phyloP scores from a whole-genome alignment of 176 grass and related monocot genomes.

The Puccinellia tenuiflora region DNA sequence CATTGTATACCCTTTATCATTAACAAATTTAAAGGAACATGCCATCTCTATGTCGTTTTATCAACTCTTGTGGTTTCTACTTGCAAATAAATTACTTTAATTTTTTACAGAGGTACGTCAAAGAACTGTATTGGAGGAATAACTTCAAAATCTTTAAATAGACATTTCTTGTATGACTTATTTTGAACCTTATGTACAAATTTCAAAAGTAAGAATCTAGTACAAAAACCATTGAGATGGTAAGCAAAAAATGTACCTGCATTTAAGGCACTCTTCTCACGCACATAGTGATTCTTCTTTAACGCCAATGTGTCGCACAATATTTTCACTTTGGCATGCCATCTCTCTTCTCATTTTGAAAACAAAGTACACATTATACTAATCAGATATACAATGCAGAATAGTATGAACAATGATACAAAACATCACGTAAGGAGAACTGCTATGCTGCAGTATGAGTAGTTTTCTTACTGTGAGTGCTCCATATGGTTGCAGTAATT shows the following conservation, averaged over 20 bases:
- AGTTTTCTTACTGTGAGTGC: neutral
- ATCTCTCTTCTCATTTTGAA: neutral
- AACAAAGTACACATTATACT: neutral
- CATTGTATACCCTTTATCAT: neutral
- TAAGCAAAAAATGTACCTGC: neutral
- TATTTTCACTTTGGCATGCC: neutral
- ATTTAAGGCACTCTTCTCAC: neutral
- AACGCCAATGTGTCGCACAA: neutral
- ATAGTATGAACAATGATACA: neutral
- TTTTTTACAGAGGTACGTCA: neutral
- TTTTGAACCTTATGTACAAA: neutral
- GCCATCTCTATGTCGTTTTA: neutral
- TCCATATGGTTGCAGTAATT: neutral
- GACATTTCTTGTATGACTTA: neutral
- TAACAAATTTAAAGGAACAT: neutral
- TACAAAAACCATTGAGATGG: neutral
- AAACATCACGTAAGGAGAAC: neutral
- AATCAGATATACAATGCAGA: neutral
- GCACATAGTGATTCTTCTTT: neutral
- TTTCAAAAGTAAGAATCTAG: slow-evolving; percentile 14
- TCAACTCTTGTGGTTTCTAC: neutral
- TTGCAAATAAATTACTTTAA: neutral
- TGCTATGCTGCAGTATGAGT: neutral
- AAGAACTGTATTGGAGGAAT: neutral
- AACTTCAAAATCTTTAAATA: neutral